A percentile compares a stretch with the other conserved stretches of the same genome.
Evolutionary conservation across 352 stramenopile genomes (phyloP).

Genomic region (Pilasporangium apinafurcum): DNA sequence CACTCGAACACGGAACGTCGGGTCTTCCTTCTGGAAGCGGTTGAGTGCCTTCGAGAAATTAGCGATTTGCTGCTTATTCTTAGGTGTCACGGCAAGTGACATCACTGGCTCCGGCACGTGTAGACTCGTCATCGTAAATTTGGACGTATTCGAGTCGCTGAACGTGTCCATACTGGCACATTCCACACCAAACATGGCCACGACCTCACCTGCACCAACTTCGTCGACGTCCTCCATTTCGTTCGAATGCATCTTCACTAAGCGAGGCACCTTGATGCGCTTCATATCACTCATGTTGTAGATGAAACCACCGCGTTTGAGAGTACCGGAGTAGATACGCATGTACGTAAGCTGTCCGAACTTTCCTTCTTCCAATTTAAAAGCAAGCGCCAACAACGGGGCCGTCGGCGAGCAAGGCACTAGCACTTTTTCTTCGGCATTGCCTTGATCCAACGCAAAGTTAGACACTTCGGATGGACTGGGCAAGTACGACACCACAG

Average conservation of each 20-base stretch:
- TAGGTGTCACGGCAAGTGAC: slow-evolving; percentile 95
- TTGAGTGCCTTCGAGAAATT: slow-evolving; percentile 95
- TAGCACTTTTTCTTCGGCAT: slow-evolving; percentile 87
- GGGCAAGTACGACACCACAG: slow-evolving; percentile 96
- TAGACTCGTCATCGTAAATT: slow-evolving; percentile 96
- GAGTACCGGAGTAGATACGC: slow-evolving; percentile 86
- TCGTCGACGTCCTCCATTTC: slow-evolving; percentile 99
- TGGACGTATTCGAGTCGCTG: slow-evolving; percentile 79
- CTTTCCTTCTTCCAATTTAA: slow-evolving; percentile 99
- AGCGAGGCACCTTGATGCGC: slow-evolving; percentile 94
- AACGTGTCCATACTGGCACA: slow-evolving; percentile 99
- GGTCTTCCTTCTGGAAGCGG: slow-evolving; percentile 98
- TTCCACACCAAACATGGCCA: slow-evolving; percentile 99
- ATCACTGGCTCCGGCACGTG: slow-evolving; percentile 98
- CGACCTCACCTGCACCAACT: slow-evolving; percentile 93
- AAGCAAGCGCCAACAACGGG: slow-evolving; percentile 95
- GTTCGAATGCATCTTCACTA: slow-evolving; percentile 99
- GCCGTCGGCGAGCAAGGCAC: slow-evolving; percentile 86
- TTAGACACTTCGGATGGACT: slow-evolving; percentile 93
- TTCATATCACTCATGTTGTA: slow-evolving; percentile 89
- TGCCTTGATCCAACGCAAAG: slow-evolving; percentile 92
- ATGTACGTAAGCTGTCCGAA: slow-evolving; percentile 99
- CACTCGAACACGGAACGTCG: slow-evolving; percentile 95
- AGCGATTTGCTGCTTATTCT: slow-evolving; percentile 90
- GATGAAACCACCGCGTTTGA: slow-evolving; percentile 84